phyloP scores from a whole-genome alignment of 2,329 filamentous ascomycete species.

The Coniochaeta hoffmannii region DNA sequence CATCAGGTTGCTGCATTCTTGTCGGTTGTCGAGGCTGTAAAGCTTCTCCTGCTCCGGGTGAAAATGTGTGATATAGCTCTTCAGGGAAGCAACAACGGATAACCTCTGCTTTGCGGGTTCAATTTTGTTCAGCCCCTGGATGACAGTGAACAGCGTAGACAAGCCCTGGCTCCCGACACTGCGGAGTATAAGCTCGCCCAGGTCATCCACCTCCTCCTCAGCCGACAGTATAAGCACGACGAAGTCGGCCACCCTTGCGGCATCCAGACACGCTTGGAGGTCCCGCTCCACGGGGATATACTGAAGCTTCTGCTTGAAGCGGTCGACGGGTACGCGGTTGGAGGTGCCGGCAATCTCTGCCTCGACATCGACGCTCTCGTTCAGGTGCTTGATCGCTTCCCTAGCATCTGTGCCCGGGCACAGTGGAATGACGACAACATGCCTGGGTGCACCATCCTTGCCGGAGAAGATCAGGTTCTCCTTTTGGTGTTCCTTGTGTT shows the following conservation, averaged over 20 bases:
- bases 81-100: slow-evolving; percentile 73
- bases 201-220: slow-evolving; percentile 71
- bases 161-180: slow-evolving; percentile 90
- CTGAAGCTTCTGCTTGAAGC: slow-evolving; percentile 92
- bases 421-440: slow-evolving; percentile 82
- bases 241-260: slow-evolving; percentile 83
- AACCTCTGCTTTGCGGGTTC: slow-evolving; percentile 72
- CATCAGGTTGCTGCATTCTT: slow-evolving; percentile 87
- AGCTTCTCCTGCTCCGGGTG: slow-evolving; percentile 89
- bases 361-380: slow-evolving; percentile 72
- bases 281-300: slow-evolving; percentile 72
- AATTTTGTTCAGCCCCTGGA: slow-evolving; percentile 70
- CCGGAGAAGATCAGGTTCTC: slow-evolving; percentile 79
- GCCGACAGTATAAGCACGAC: slow-evolving; percentile 81
- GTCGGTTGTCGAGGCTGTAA: slow-evolving; percentile 77
- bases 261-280: slow-evolving; percentile 71
- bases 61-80: slow-evolving; percentile 90
- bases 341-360: slow-evolving; percentile 52
- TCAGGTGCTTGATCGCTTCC: slow-evolving; percentile 62
- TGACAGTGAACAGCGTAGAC: slow-evolving; percentile 81
- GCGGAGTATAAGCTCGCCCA: slow-evolving; percentile 78
- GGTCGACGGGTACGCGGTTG: slow-evolving; percentile 65
- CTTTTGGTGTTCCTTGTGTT: slow-evolving; percentile 75
- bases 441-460: slow-evolving; percentile 75
- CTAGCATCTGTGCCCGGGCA: slow-evolving; percentile 64